Base-by-base conservation (phyloP, 108 stramenopile species). In the Licmophora abbreviata region DNA sequence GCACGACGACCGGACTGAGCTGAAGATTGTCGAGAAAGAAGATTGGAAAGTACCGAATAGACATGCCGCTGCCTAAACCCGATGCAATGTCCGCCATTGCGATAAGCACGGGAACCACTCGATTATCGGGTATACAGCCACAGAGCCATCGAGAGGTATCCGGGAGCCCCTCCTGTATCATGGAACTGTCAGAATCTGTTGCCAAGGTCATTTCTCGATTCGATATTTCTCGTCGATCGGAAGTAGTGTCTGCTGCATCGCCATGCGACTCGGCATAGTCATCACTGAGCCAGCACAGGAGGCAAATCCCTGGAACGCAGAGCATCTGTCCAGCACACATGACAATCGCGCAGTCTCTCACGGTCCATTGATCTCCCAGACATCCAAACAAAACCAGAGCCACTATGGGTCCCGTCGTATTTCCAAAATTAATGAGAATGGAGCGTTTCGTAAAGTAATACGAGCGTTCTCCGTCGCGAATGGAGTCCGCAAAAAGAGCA, bases 1-100 rank as follows among this genome's bases (percentile, higher is more conserved):
- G 74, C 11, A 86, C 80, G 6, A 38, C 14, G 29, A 64, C 66
- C 10, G 85, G 85, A 9, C 51, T 29, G 10, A 88, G 49, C 3
- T 62, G 43, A 32, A 81, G 43, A 26, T 75, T 50, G 12, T 59
- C 28, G 11, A 64, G 46, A 51, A 83, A 77, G 61, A 83, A 88
- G 9, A 88, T 66, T 9, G 81, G 70, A 60, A 83, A 81, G 50
- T 75, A 88, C 47, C 81, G 73, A 44, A 80, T 68, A 1, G 76
- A 76, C 81, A 88, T 83, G 7, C 85, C 85, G 25, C 58, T 47
- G 11, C 66, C 85, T 9, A 79, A 35, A 9, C 71, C 74, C 9
- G 58, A 38, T 11, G 73, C 51, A 4, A 81, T 25, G 48, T 78
- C 77, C 3, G 73, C 54, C 20, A 43, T 45, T 17, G 64, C 58